Base-by-base conservation (phyloP, 177 flowering plant genomes). In the Vitis hybrid region DNA sequence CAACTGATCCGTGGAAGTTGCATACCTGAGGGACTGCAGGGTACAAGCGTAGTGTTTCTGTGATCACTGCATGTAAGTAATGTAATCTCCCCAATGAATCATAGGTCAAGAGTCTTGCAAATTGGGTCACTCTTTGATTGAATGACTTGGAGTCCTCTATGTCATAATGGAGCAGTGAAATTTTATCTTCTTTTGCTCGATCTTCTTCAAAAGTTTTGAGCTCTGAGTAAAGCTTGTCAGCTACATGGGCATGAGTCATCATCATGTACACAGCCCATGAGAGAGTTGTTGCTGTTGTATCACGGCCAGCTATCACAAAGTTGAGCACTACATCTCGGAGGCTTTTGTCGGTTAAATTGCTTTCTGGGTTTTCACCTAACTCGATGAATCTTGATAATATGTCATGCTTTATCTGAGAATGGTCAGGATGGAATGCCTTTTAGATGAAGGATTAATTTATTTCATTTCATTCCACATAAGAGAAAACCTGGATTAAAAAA, bases 1-100 rank as follows among this genome's bases (percentile, higher is more conserved):
- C 19, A 19, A 57, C 20, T 15, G 22, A 3, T 9, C n/a, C 3
- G 49, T 26, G 15, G 5, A 64, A 1, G 3, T 10, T 60, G 52
- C 50, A 26, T 79, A 89, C 96, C 90, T 91, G 98, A 70, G 99
- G 99, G 12, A 93, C 99, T 16, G 98, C 98, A 2, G 99, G 98
- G 72, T 90, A 91, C 62, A 95, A 66, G 6, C 99, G 89, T 56
- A 95, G 90, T 18, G 99, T 93, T 82, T 95, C 98, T 8, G 97
- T 91, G 68, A 93, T 75, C 33, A 89, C 88, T 16, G 99, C 96
- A 73, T 95, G 96, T 77, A 95, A 71, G 64, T 93, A 92, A 18
- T 85, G 65, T 53, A 94, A 62, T 66, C 71, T 86, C 57, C 88
- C 94, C 52, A 94, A 57, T 15, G 96, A 84, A 68, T 93, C 98